These are phyloP conservation scores for Austroboletus novae-zelandiae DNA, from an alignment of 1,284 basidiomycete species.

Conservation along the genomic window DNA sequence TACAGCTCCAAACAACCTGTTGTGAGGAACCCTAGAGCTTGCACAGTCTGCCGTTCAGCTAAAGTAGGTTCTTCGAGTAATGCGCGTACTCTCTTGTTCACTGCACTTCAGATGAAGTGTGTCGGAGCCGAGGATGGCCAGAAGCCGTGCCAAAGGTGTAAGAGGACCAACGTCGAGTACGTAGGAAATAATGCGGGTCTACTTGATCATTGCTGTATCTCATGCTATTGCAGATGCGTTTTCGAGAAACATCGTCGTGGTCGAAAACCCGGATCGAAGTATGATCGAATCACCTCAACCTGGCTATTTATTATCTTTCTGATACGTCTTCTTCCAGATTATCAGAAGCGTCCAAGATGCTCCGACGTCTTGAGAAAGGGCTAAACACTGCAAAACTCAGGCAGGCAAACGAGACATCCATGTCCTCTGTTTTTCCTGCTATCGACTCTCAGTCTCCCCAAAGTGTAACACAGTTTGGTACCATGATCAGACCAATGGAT, in stretches of 20 bases:
- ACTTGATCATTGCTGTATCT: slow-evolving; percentile 11
- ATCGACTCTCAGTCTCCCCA: slow-evolving; percentile 35
- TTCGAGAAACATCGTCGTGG: slow-evolving; percentile 85
- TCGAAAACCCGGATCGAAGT: slow-evolving; percentile 87
- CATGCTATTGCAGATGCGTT: slow-evolving; percentile 52
- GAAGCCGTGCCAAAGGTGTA: slow-evolving; percentile 74
- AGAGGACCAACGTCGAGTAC: slow-evolving; percentile 72
- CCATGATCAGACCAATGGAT: slow-evolving; percentile 34
- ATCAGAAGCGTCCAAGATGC: slow-evolving; percentile 84
- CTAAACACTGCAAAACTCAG: slow-evolving; percentile 74
- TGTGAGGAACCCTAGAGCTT: slow-evolving; percentile 71
- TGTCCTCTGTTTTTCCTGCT: slow-evolving; percentile 32
- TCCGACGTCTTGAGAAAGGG: slow-evolving; percentile 78
- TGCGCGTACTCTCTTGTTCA: slow-evolving; percentile 17
- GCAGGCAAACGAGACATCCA: slow-evolving; percentile 33
- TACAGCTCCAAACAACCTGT: slow-evolving; percentile 52
- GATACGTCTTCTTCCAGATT: slow-evolving; percentile 44
- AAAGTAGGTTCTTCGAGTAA: slow-evolving; percentile 50
- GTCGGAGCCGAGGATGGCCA: slow-evolving; percentile 80
- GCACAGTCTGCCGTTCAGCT: slow-evolving; percentile 77
- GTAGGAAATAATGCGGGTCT: slow-evolving; percentile 23
- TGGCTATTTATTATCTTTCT: slow-evolving; percentile 9
- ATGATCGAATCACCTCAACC: slow-evolving; percentile 19
- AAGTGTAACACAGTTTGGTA: slow-evolving; percentile 29
- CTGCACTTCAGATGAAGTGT: slow-evolving; percentile 71